These are phyloP conservation scores for Venturia carpophila DNA, from an alignment of 2,329 filamentous ascomycete species.

Conservation along the genomic window DNA sequence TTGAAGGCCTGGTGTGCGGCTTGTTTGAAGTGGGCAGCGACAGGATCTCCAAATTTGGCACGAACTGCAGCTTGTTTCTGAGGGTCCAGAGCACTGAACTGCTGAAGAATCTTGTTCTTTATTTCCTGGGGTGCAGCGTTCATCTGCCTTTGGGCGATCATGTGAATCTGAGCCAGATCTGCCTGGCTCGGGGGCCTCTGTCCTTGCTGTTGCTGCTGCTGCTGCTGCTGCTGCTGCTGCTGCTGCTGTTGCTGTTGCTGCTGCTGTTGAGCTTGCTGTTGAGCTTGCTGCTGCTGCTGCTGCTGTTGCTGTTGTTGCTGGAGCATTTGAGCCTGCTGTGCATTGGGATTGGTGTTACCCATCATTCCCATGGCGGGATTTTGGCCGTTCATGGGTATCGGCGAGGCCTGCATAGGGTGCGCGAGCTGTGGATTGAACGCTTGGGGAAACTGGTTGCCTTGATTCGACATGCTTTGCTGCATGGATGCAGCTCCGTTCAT, in stretches of 20 bases:
- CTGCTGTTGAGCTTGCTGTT: too few relatives aligned
- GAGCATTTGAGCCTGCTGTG: slow-evolving; percentile 27
- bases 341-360: slow-evolving; percentile 2
- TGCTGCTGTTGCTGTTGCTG: slow-evolving; percentile 26
- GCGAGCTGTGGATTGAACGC: slow-evolving; percentile 43
- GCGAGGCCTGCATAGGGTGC: slow-evolving; percentile 44
- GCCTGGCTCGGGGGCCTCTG: slow-evolving; percentile 14
- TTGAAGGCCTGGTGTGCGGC: slow-evolving; percentile 2
- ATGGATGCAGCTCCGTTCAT: slow-evolving; percentile 29
- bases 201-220: slow-evolving; percentile 23
- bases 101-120: slow-evolving; percentile 20
- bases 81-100: background rate
- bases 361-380: slow-evolving; percentile 25
- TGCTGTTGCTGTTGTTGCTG: slow-evolving; percentile 28
- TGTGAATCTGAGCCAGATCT: slow-evolving; percentile 17
- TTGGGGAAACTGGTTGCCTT: slow-evolving; percentile 34
- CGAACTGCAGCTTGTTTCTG: background rate
- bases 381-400: slow-evolving; percentile 35
- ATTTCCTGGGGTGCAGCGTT: background rate
- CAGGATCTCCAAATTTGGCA: slow-evolving; percentile 11
- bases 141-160: slow-evolving; percentile 14
- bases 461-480: slow-evolving; percentile 31
- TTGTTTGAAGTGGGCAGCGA: slow-evolving; percentile 4
- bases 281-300: slow-evolving; percentile 24
- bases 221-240: slow-evolving; percentile 27